Evolutionary conservation across 257 asterid genomes (phyloP).

Genomic region (Plantago major): DNA sequence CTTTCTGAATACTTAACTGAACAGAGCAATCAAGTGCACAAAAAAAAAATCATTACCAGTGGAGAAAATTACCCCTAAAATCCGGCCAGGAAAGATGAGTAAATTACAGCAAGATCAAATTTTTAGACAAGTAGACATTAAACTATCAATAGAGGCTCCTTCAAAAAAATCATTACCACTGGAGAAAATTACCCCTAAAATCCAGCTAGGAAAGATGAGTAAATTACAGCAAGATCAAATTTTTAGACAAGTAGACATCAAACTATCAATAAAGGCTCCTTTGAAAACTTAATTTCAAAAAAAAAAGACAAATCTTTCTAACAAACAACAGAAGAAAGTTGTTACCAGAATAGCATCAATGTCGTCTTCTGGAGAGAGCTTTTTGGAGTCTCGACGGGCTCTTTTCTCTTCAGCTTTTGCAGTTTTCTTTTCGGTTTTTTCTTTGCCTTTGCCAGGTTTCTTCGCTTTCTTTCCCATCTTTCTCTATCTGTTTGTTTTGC

Average conservation of each 20-base stretch:
- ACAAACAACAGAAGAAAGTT: no score
- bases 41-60: background rate
- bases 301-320: no score
- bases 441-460: constrained; percentile 96
- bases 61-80: background rate
- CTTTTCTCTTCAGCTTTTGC: constrained; percentile 79
- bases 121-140: no score
- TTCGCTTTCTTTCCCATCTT: constrained; percentile 86
- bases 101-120: no score
- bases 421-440: constrained; percentile 88
- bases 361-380: constrained; percentile 95
- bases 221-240: no score
- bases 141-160: no score
- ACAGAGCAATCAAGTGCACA: background rate
- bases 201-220: no score
- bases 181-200: background rate
- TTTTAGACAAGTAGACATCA: no score
- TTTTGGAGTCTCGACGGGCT: constrained; percentile 81
- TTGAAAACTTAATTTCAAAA: no score
- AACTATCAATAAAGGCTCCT: no score
- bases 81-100: no score
- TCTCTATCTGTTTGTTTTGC: background rate
- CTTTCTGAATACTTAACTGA: constrained; percentile 71
- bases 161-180: no score
- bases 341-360: constrained; percentile 90